Evolutionary conservation across 1,139 yeast genomes (phyloP), one percentile per base, ranked within the genome.

Genomic region (Pichia sp.): DNA sequence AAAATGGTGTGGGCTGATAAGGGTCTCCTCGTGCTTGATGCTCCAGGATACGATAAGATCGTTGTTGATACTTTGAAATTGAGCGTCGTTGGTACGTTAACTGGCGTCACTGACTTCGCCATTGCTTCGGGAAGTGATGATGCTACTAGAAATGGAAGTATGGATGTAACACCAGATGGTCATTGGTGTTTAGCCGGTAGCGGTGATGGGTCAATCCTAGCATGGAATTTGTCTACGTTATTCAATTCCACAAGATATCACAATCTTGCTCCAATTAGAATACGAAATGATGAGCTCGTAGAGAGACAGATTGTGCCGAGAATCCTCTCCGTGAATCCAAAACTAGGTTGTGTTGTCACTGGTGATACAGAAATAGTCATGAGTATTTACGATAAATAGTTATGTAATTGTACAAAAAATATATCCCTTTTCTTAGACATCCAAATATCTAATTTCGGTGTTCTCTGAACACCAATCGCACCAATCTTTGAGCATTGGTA

Each of bases 281-380:
- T 53, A 9, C 17, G 10, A 12, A 20, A 45, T 32, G 34, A 46
- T 4, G 28, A 35, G 15, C 28, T 42, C 33, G 48, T 43, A 34
- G 37, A 34, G 4, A 47, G 53, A 15, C 38, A 70, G 64, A 36
- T 71, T 66, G 14, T 74, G 18, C 87, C 96, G 9, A 75, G 84
- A 60, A 73, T 87, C 41, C 65, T 87, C 17, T 75, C 80, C 19
- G 88, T 88, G 65, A 87, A 89, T 62, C 98, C 98, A 1, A 81
- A 81, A 60, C 71, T 81, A 46, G 77, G 85, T 63, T 78, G 84
- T 58, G 70, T 91, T 59, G 94, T 94, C 2, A 79, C 96, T 1
- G 96, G 96, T 12, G 96, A 90, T 67, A 77, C 76, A 12, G 75
- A 69, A 30, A 57, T 75, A 21, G 53, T 60, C 11, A 44, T 60